Percentiles rank a stretch among this genome's conserved stretches.
These are phyloP conservation scores for Debaryomyces sp. DNA, from an alignment of 1,139 yeast species.

Conservation along the genomic window DNA sequence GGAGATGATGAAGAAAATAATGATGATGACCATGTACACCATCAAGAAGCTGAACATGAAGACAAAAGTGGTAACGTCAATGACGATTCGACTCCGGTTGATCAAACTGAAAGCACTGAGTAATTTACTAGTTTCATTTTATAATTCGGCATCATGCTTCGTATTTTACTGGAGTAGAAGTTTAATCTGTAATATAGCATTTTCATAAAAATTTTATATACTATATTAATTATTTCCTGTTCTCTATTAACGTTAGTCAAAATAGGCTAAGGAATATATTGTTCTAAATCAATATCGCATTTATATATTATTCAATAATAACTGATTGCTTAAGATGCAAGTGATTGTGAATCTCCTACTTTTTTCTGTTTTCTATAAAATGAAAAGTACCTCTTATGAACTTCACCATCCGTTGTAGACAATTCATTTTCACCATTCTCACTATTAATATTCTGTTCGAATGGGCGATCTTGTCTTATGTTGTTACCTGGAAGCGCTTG, in stretches of 20 bases:
- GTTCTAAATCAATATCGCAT: constrained; percentile 1
- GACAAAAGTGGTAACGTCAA: neutral
- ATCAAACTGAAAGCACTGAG: constrained; percentile 1
- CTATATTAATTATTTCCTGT: constrained; percentile 6
- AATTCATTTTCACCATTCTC: neutral
- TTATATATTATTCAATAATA: neutral
- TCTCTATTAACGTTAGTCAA: neutral
- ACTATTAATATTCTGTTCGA: neutral
- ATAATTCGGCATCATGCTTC: constrained; percentile 7
- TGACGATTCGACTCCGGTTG: neutral
- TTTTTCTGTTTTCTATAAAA: constrained; percentile 1
- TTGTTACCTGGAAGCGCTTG: neutral
- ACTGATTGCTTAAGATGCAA: neutral
- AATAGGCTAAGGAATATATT: neutral
- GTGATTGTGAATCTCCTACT: neutral
- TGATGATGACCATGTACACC: constrained; percentile 21
- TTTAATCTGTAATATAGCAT: constrained; percentile 13
- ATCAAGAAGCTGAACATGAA: constrained; percentile 11
- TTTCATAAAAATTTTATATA: constrained; percentile 8
- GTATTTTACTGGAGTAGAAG: constrained; percentile 3
- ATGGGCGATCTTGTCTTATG: neutral
- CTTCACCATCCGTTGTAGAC: neutral
- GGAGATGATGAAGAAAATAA: constrained; percentile 34
- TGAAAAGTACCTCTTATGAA: constrained; percentile 2
- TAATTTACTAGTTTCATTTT: neutral